These are phyloP conservation scores for Metrosideros polymorpha DNA, from an alignment of 441 rosid genomes.

Conservation along the genomic window DNA sequence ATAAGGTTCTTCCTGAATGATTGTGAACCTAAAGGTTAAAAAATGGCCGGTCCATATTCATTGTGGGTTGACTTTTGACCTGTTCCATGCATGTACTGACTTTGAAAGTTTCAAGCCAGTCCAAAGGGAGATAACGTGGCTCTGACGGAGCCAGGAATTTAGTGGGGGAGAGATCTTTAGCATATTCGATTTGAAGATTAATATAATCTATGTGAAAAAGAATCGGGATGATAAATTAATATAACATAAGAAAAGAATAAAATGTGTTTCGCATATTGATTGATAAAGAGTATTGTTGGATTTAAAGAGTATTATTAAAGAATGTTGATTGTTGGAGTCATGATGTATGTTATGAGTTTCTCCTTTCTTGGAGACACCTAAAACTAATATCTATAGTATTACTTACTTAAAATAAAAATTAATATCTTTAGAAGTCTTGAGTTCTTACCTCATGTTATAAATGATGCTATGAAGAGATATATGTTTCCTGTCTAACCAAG, in stretches of 20 bases:
- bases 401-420: not conserved
- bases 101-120: not conserved
- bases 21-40: not conserved
- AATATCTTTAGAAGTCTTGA: not conserved
- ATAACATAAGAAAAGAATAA: not conserved
- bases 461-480: not conserved
- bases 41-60: not conserved
- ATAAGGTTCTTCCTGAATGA: not conserved
- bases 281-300: not conserved
- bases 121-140: not conserved
- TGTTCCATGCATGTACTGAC: not conserved
- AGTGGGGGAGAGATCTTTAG: not conserved
- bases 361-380: not conserved
- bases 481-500: not conserved
- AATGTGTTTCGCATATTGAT: not conserved
- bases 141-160: not conserved
- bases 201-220: not conserved
- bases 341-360: not conserved
- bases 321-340: not conserved
- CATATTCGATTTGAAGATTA: not conserved
- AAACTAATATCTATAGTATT: not conserved
- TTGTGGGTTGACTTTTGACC: not conserved
- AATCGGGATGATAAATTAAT: not conserved
- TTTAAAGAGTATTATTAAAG: not conserved
- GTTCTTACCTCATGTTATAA: not conserved